Percentiles rank a stretch among this genome's conserved stretches.
Evolutionary conservation across 257 asterid genomes (phyloP).

Genomic region (Leonotis leonurus): DNA sequence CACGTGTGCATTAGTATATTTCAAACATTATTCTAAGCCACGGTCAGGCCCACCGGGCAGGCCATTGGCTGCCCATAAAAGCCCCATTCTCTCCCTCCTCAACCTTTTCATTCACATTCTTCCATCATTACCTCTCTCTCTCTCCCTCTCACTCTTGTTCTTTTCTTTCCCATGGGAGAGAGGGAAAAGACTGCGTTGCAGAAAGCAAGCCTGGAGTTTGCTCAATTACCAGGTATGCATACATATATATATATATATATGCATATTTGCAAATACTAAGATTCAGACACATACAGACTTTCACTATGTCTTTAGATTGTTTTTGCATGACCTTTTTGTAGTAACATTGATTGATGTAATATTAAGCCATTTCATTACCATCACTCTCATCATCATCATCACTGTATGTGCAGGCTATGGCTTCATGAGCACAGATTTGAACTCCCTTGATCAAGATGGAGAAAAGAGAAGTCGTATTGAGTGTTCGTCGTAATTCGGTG

Average conservation of each 20-base stretch:
- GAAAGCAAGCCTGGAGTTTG: conserved; percentile 33
- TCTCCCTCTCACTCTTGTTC: conserved; percentile 10
- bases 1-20: conserved; percentile 22
- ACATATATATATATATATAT: too few species aligned
- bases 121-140: conserved; percentile 16
- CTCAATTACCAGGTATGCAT: conserved; percentile 37
- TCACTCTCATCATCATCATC: neutral
- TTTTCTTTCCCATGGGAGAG: conserved; percentile 34
- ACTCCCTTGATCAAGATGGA: conserved; percentile 19
- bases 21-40: conserved; percentile 62
- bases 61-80: conserved; percentile 47
- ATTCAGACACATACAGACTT: neutral
- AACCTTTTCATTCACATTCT: conserved; percentile 18
- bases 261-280: too few species aligned
- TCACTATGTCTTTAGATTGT: too few species aligned
- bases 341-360: neutral
- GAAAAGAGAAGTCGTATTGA: neutral
- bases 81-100: conserved; percentile 29
- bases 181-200: conserved; percentile 41
- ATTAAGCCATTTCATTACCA: neutral
- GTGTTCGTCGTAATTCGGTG: conserved; percentile 32
- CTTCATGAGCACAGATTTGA: neutral
- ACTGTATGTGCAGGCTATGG: conserved; percentile 32
- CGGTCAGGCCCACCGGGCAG: conserved; percentile 40
- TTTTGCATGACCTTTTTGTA: conserved; percentile 1